Evolutionary conservation across 345 rosid species (phyloP), one percentile per base, ranked within the genome.

Genomic region (Turnera subulata): DNA sequence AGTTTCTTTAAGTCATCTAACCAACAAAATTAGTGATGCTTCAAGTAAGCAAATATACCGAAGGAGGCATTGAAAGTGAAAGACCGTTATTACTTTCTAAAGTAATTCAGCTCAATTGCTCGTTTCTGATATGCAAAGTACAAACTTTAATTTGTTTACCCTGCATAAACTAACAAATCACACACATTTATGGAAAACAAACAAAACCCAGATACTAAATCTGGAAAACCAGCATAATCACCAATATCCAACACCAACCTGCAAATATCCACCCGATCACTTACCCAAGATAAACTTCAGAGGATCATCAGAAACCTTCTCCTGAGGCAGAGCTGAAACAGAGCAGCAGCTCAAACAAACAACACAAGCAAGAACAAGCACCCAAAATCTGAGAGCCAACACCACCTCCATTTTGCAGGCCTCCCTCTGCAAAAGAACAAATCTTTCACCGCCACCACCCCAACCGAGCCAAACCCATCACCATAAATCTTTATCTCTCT

Each of bases 231-330:
- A 48, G 4, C 22, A 48, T 47, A 7, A 47, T 46, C 20, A 22
- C 5, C 26, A 11, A 22, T 20, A 3, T 37, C 25, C 0, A 23
- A 4, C 49, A 55, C 53, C 29, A 44, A 50, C 18, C 26, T 38
- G 49, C 58, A 40, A 25, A 17, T 23, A 59, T 25, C 21, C 5
- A 15, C 21, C 21, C 0, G 22, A 51, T 25, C 17, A 62, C 74
- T 16, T 55, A 88, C 97, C 97, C 71, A 85, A 63, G 37, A 82
- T 75, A 46, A 75, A 70, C 78, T 78, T 85, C 50, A 82, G 64
- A 58, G 83, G 75, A 64, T 81, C 86, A 33, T 48, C 64, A 37
- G 38, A 4, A 29, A 69, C 35, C 21, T 42, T 67, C 66, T 70
- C 50, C 16, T 32, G 64, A 51, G 73, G 32, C 59, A 68, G 40